These are phyloP conservation scores for Pseudozyma sp. DNA, from an alignment of 1,284 basidiomycete species.

Conservation along the genomic window DNA sequence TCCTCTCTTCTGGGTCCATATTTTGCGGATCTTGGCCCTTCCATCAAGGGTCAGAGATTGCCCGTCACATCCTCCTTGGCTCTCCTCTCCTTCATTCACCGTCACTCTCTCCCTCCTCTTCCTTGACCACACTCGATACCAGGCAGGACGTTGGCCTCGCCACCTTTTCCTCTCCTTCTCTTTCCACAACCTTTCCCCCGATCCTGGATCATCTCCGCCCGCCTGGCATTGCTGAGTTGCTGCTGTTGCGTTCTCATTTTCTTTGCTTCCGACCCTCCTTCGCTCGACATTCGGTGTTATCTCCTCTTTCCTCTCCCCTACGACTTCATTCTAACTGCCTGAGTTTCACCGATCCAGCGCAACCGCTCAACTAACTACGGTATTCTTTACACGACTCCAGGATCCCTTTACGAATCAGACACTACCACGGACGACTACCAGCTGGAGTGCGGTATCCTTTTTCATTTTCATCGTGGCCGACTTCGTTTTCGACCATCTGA, in stretches of 20 bases:
- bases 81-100: conserved; percentile 2
- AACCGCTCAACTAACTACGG: too few relatives aligned
- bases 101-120: conserved; percentile 2
- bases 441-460: too few relatives aligned
- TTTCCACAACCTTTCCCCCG: not conserved
- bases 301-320: too few relatives aligned
- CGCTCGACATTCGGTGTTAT: too few relatives aligned
- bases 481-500: too few relatives aligned
- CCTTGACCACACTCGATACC: not conserved
- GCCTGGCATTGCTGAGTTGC: not conserved
- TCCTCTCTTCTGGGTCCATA: conserved; percentile 18
- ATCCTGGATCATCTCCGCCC: not conserved
- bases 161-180: not conserved
- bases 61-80: not conserved
- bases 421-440: too few relatives aligned
- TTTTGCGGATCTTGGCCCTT: not conserved
- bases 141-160: not conserved
- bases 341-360: too few relatives aligned
- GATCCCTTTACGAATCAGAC: too few relatives aligned
- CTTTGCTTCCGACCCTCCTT: too few relatives aligned
- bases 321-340: too few relatives aligned
- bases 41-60: not conserved
- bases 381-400: too few relatives aligned
- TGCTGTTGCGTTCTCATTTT: not conserved
- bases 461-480: too few relatives aligned